Base-by-base conservation (phyloP, 768 basidiomycete genomes). In the Tephrocybe sp. region DNA sequence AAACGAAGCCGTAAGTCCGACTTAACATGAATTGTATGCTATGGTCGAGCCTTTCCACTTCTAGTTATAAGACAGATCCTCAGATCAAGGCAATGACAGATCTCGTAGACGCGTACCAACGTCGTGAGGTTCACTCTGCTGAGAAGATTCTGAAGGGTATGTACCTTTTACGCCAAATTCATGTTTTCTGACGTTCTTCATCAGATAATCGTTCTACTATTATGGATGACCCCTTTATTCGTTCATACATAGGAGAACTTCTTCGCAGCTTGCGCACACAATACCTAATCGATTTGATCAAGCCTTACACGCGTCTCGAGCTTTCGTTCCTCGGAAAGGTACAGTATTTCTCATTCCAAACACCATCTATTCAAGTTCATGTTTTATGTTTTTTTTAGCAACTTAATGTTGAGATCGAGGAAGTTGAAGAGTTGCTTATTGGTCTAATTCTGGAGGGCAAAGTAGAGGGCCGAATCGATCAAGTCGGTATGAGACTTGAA, bases 81-180 rank as follows among this genome's bases (percentile, higher is more conserved):
- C 89, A 99, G 67, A 98, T 99, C 64, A 92, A 86, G 48, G 97
- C 97, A 5, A 98, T 99, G 96, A 98, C 96, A 1, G 90, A 91
- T 60, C 78, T 99, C 21, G 97, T 99, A 13, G 87, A 92, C 55
- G 97, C 97, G 0, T 99, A 99, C 69, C 96, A 98, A 62, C 81
- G 90, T 35, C 83, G 95, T 51, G 95, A 98, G 62, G 96, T 98
- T 1, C 95, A 98, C 66, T 79, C 88, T n/a, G 97, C 97, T 0
- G 96, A 99, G 72, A 95, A 87, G 73, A 97, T 99, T 54, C 66
- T 99, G 47, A 81, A 85, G 71, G 92, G 94, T 91, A 44, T 30
- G 72, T 24, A 21, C 52, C 13, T 13, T 22, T 25, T 21, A 15
- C 16, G 8, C 16, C 24, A 16, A 31, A 35, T 18, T 8, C 1